These are phyloP conservation scores for Phytophthora pinifolia DNA, from an alignment of 352 stramenopile genomes.

Conservation along the genomic window DNA sequence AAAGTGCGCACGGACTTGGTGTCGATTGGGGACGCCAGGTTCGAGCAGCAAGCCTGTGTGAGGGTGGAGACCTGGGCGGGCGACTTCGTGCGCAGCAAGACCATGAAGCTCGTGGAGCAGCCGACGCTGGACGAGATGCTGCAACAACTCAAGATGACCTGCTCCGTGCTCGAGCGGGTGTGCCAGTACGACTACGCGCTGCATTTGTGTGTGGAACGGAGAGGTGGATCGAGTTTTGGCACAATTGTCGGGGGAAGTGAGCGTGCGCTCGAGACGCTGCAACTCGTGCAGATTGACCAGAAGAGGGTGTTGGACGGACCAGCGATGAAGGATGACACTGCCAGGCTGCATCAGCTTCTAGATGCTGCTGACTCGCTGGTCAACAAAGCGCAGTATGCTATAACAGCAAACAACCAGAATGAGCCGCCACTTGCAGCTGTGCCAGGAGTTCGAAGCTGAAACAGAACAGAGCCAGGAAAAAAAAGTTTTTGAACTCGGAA, in stretches of 20 bases:
- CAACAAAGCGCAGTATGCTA: conserved; percentile 5
- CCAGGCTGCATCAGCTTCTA: conserved; percentile 18
- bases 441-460: conserved; percentile 19
- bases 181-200: conserved; percentile 40
- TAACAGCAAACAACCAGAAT: conserved; percentile 9
- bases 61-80: conserved; percentile 38
- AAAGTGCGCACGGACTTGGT: conserved; percentile 42
- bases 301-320: conserved; percentile 6
- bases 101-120: conserved; percentile 52
- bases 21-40: conserved; percentile 57
- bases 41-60: conserved; percentile 56
- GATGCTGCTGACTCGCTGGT: conserved; percentile 12
- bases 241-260: conserved; percentile 8
- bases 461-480: conserved; percentile 1
- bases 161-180: conserved; percentile 38
- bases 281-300: conserved; percentile 37
- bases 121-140: conserved; percentile 47
- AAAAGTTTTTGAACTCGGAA: too few species aligned
- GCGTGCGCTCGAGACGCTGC: conserved; percentile 24
- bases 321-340: not conserved
- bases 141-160: conserved; percentile 45
- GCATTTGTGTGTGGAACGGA: conserved; percentile 44
- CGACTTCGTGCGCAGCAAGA: conserved; percentile 45
- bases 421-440: conserved; percentile 13
- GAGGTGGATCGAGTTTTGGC: conserved; percentile 2